Conservation (phyloP, 2,329 filamentous ascomycete species). For the Aurifilum marmelostoma region DNA sequence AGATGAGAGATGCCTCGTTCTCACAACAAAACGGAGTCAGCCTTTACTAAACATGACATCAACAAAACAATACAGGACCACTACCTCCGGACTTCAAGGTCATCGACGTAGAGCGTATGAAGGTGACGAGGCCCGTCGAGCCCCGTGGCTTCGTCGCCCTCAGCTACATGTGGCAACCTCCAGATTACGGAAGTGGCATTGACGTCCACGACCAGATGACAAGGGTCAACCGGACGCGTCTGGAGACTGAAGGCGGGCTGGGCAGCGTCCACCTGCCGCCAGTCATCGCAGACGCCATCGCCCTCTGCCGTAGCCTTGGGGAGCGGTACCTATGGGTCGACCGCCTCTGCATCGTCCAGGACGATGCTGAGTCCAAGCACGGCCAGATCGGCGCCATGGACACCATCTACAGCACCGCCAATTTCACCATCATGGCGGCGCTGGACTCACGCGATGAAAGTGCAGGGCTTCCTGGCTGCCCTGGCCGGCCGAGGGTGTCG, state of each 20-base stretch:
- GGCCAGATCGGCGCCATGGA: constrained; percentile 36
- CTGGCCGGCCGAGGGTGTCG: constrained; percentile 2
- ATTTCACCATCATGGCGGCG: constrained; percentile 34
- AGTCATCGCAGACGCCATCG: constrained; percentile 4
- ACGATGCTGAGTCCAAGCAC: constrained; percentile 31
- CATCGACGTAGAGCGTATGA: constrained; percentile 13
- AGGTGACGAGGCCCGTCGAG: background rate
- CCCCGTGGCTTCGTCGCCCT: constrained; percentile 7
- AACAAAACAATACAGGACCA: background rate
- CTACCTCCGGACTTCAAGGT: constrained; percentile 10
- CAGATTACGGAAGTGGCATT: background rate
- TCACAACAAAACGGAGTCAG: background rate
- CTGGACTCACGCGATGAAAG: constrained; percentile 1
- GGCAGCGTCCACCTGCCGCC: background rate
- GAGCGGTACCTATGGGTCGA: constrained; percentile 36
- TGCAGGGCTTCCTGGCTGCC: constrained; percentile 1
- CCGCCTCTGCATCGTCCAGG: constrained; percentile 36
- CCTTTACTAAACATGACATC: background rate
- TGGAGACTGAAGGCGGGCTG: constrained; percentile 7
- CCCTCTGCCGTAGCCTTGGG: background rate
- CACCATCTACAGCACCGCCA: constrained; percentile 33
- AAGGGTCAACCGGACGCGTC: background rate
- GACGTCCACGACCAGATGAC: constrained; percentile 1
- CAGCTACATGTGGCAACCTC: constrained; percentile 5
- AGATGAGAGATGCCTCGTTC: background rate